Percentiles rank a stretch among this genome's conserved stretches.
Evolutionary conservation across 768 basidiomycete species (phyloP).

Genomic region (Naematelia aurantialba): DNA sequence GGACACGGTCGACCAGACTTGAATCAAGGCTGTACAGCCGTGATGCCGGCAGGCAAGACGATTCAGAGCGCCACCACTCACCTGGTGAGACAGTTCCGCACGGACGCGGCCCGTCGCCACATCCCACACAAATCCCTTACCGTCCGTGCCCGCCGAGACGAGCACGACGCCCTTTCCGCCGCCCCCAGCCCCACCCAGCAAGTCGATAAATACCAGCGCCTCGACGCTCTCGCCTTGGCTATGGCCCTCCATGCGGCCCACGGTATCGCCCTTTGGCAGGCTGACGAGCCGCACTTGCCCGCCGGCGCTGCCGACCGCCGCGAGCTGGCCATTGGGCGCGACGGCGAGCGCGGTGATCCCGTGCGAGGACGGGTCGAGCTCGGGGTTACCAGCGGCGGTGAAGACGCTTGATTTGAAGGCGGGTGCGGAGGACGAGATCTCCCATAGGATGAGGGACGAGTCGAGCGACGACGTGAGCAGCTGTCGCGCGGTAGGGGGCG

Average conservation of each 20-base stretch:
- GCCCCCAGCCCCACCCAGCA: constrained; percentile 58
- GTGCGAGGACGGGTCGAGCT: constrained; percentile 62
- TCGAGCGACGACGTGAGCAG: constrained; percentile 82
- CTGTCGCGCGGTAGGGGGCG: constrained; percentile 79
- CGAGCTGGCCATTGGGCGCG: constrained; percentile 82
- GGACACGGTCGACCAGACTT: too few species aligned
- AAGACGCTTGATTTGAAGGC: constrained; percentile 61
- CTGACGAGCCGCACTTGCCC: constrained; percentile 86
- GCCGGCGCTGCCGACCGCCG: constrained; percentile 78
- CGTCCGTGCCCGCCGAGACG: constrained; percentile 86
- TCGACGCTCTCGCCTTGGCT: constrained; percentile 83
- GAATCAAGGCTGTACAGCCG: not conserved
- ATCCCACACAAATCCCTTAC: constrained; percentile 93
- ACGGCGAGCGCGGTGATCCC: constrained; percentile 83
- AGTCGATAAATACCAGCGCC: constrained; percentile 74
- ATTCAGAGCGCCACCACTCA: constrained; percentile 51
- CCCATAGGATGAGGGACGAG: constrained; percentile 82
- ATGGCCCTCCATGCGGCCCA: constrained; percentile 75
- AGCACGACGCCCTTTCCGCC: constrained; percentile 56
- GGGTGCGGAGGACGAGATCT: constrained; percentile 71
- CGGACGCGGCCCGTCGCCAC: constrained; percentile 77
- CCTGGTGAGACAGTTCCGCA: constrained; percentile 75
- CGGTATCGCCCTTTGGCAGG: constrained; percentile 77
- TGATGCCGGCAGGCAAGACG: not conserved
- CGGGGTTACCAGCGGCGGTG: constrained; percentile 22